phyloP scores from a whole-genome alignment of 257 asterid species.

The Thymus mandschuricus region DNA sequence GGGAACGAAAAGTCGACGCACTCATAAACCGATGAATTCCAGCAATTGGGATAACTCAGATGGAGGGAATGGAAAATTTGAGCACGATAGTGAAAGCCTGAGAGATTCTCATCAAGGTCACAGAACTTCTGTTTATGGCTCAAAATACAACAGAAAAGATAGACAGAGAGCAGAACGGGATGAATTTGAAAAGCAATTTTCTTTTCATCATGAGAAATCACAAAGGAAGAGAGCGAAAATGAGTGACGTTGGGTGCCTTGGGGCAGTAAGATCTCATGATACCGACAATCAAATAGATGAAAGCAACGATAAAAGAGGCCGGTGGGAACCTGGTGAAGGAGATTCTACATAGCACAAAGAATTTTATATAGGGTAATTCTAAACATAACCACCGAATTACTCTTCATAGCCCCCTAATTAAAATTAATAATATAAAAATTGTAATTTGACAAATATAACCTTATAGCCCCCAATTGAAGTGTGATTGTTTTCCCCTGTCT shows the following conservation, averaged over 20 bases:
- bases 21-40: slow-evolving; percentile 24
- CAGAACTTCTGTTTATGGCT: slow-evolving; percentile 33
- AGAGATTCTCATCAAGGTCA: slow-evolving; percentile 21
- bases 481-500: too few relatives aligned
- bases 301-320: slow-evolving; percentile 46
- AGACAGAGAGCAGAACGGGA: slow-evolving; percentile 5
- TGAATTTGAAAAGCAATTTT: slow-evolving; percentile 16
- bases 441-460: too few relatives aligned
- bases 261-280: slow-evolving; percentile 20
- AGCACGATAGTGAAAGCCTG: slow-evolving; percentile 22
- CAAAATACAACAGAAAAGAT: slow-evolving; percentile 30
- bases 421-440: too few relatives aligned
- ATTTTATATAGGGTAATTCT: too few relatives aligned
- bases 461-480: too few relatives aligned
- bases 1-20: slow-evolving; percentile 26
- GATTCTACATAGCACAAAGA: slow-evolving; percentile 16
- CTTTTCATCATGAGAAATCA: slow-evolving; percentile 25
- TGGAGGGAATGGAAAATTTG: slow-evolving; percentile 34
- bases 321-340: slow-evolving; percentile 56
- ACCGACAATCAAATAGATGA: slow-evolving; percentile 31
- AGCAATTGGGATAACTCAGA: slow-evolving; percentile 27
- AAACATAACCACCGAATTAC: too few relatives aligned
- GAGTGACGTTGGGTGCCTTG: slow-evolving; percentile 1
- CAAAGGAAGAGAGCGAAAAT: slow-evolving; percentile 33
- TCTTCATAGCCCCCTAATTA: too few relatives aligned